phyloP scores from a whole-genome alignment of 345 rosid genomes.

The Eucalyptus camaldulensis region DNA sequence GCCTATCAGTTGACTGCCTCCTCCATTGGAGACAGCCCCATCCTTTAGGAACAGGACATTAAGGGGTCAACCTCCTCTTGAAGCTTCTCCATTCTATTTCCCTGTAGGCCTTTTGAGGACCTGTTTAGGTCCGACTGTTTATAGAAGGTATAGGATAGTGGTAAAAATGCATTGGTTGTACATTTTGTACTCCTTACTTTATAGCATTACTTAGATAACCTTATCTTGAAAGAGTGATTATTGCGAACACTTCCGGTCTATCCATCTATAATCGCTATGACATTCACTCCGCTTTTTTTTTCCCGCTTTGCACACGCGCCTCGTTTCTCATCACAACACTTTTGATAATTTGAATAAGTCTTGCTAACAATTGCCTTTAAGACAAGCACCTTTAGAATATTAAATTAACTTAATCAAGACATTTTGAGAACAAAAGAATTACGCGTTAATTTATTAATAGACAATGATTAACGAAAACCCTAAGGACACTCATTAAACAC shows the following conservation, averaged over 20 bases:
- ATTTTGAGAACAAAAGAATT: not conserved
- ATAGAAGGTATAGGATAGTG: too few relatives aligned
- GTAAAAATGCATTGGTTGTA: not conserved
- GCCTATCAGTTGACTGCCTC: accelerated
- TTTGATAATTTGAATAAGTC: not conserved
- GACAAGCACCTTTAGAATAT: not conserved
- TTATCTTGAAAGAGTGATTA: not conserved
- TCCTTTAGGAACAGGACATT: too few relatives aligned
- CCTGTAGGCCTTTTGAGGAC: too few relatives aligned
- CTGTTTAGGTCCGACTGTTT: accelerated
- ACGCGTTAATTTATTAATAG: too few relatives aligned
- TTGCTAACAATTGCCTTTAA: not conserved
- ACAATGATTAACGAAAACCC: not conserved
- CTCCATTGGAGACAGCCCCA: too few relatives aligned
- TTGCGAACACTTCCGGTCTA: accelerated
- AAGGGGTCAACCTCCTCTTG: too few relatives aligned
- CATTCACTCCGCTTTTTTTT: not conserved
- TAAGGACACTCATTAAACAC: not conserved
- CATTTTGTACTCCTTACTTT: not conserved
- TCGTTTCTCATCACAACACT: not conserved
- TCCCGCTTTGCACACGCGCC: not conserved
- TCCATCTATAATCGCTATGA: accelerated
- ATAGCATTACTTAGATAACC: not conserved
- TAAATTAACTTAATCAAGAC: not conserved
- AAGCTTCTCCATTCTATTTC: too few relatives aligned